Conservation (phyloP, 345 rosid genomes). For the Eucalyptus polybractea region DNA sequence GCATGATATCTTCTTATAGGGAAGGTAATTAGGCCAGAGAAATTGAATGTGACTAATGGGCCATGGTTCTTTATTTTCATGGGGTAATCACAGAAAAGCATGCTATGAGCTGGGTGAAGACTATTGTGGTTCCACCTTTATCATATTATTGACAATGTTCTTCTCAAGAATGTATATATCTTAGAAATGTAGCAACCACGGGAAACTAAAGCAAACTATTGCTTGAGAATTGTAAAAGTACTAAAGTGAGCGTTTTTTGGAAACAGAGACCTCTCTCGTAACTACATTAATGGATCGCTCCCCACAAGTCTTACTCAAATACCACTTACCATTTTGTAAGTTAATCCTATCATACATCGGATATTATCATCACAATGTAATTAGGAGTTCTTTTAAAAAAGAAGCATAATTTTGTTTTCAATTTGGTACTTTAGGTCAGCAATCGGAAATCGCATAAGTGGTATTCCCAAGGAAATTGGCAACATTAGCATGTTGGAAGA, state of each 20-base stretch:
- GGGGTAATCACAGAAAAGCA: no score
- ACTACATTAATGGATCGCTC: constrained; percentile 60
- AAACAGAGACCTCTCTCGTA: constrained; percentile 63
- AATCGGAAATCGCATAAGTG: constrained; percentile 53
- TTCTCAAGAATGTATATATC: not conserved
- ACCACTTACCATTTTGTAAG: constrained; percentile 45
- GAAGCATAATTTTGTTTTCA: not conserved
- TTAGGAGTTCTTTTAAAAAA: not conserved
- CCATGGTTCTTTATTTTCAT: not conserved
- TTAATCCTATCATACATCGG: not conserved
- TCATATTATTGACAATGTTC: not conserved
- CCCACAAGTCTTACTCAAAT: constrained; percentile 42
- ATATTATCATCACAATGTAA: not conserved
- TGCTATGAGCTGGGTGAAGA: no score
- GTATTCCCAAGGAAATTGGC: constrained; percentile 54
- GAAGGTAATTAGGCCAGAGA: not conserved
- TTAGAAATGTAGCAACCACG: not conserved
- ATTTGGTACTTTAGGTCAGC: constrained; percentile 19
- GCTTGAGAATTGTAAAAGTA: not conserved
- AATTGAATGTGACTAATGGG: not conserved
- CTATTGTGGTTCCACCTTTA: not conserved
- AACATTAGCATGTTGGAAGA: constrained; percentile 32
- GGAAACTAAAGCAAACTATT: not conserved
- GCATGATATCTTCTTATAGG: not conserved
- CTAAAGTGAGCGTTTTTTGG: not conserved